phyloP scores from a whole-genome alignment of 768 basidiomycete species.

The Hericium erinaceus region DNA sequence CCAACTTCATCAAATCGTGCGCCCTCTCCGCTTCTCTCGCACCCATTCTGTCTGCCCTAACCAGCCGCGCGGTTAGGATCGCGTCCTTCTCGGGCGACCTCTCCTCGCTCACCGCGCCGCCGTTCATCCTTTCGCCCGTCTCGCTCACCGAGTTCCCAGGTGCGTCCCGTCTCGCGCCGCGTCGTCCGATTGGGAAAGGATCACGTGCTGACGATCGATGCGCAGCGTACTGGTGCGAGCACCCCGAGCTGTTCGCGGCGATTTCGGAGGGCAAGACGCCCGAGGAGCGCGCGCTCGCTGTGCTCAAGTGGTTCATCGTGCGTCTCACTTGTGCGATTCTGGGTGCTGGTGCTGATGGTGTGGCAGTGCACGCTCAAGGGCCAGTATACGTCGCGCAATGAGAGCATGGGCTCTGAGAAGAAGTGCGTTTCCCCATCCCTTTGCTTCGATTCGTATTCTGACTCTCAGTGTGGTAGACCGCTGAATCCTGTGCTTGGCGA shows the following conservation, averaged over 20 bases:
- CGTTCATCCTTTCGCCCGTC: conserved; percentile 86
- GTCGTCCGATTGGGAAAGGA: neutral
- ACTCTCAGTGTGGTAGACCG: conserved; percentile 43
- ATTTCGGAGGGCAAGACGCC: conserved; percentile 71
- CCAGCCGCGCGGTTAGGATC: conserved; percentile 36
- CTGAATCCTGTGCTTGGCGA: conserved; percentile 94
- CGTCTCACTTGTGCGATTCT: conserved; percentile 21
- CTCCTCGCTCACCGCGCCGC: conserved; percentile 74
- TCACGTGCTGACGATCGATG: conserved; percentile 2
- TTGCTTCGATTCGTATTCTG: conserved; percentile 3
- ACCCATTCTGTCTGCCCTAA: too few relatives aligned
- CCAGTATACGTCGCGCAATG: conserved; percentile 91
- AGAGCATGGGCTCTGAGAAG: conserved; percentile 95
- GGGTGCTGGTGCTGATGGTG: neutral
- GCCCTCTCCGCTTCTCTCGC: conserved; percentile 21
- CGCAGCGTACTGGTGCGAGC: conserved; percentile 94
- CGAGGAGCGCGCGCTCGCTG: conserved; percentile 66
- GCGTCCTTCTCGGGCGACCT: conserved; percentile 85
- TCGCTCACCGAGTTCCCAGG: conserved; percentile 91
- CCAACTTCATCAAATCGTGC: conserved; percentile 84
- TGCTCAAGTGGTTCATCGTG: conserved; percentile 95
- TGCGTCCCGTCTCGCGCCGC: conserved; percentile 24
- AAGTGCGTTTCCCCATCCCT: conserved; percentile 45
- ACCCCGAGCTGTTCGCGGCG: conserved; percentile 79
- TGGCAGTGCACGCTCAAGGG: conserved; percentile 82